A percentile compares a stretch with the other conserved stretches of the same genome.
These are phyloP conservation scores for Dioscorea zingiberensis DNA, from an alignment of 106 monocot species.

Conservation along the genomic window DNA sequence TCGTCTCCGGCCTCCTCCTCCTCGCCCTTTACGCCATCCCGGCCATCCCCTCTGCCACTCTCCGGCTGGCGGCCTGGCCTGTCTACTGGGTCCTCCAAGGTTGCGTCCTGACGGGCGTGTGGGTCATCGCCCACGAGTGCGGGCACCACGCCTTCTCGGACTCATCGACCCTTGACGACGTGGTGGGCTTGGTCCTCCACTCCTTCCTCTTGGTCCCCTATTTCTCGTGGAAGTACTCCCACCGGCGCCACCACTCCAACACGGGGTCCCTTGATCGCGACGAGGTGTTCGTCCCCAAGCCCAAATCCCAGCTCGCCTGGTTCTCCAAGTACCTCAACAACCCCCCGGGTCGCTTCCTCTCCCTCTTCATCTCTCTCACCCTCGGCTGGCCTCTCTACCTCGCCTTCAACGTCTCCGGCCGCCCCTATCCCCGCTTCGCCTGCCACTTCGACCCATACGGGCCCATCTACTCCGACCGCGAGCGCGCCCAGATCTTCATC, in stretches of 20 bases:
- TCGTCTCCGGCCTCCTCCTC: slow-evolving; percentile 28
- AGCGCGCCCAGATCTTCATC: slow-evolving; percentile 61
- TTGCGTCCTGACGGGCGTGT: slow-evolving; percentile 59
- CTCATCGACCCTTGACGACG: slow-evolving; percentile 52
- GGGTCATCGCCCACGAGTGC: slow-evolving; percentile 95
- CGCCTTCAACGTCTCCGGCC: slow-evolving; percentile 55
- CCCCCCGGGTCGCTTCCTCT: slow-evolving; percentile 47
- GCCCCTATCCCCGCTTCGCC: slow-evolving; percentile 60
- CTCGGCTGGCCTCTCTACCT: slow-evolving; percentile 76
- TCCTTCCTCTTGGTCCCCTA: slow-evolving; percentile 80
- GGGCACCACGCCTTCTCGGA: slow-evolving; percentile 91
- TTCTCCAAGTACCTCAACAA: slow-evolving; percentile 58
- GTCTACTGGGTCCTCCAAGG: slow-evolving; percentile 77
- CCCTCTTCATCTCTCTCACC: slow-evolving; percentile 41
- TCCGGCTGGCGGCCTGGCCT: slow-evolving; percentile 51
- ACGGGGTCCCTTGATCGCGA: slow-evolving; percentile 74
- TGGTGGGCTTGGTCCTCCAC: slow-evolving; percentile 71
- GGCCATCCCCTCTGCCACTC: slow-evolving; percentile 25
- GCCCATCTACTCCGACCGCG: slow-evolving; percentile 58
- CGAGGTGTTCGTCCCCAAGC: slow-evolving; percentile 86
- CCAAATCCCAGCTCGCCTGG: slow-evolving; percentile 40
- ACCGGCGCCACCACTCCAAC: slow-evolving; percentile 92
- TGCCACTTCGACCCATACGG: slow-evolving; percentile 67
- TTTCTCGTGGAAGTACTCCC: slow-evolving; percentile 94
- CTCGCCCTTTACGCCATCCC: slow-evolving; percentile 55